Evolutionary conservation across 352 stramenopile genomes (phyloP), one percentile per base, ranked within the genome.

Genomic region (Phytophthora pistaciae): DNA sequence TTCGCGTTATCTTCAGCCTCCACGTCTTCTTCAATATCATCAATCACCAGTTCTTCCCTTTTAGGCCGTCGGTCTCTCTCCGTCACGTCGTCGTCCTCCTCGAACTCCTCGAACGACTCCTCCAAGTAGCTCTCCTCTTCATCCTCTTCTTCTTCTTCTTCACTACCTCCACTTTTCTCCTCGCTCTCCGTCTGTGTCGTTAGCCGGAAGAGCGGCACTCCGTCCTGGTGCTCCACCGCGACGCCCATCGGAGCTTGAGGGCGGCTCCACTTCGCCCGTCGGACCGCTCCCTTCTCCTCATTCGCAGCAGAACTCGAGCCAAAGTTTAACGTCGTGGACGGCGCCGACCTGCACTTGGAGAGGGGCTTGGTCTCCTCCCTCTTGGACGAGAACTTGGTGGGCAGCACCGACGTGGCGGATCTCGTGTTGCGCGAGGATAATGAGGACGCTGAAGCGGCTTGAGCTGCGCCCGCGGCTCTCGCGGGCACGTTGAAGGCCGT

Each of bases 71-170:
- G 29, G 29, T 36, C 49, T 20, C n/a, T 40, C 58, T 66, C 8
- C 4, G 10, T 40, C 3, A 31, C 56, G 1, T 64, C 61, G 0
- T 74, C 75, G 1, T 87, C 74, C 1, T 85, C 83, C 46, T 94
- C 85, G 75, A 93, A 94, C 29, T 91, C 87, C 69, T 96, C 89
- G 70, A 96, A 96, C 0, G 87, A 94, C 40, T 96, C 89, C 18
- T 94, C 87, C 69, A 92, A 64, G 64, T 96, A 96, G 20, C 70
- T 83, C 6, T 93, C 84, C 31, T 91, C 83, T 23, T 79, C 75
- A 11, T 80, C 76, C 0, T 75, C 38, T 4, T 74, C 58, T 23
- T 70, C 60, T 10, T 64, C 65, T 59, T 20, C 40, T 7, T 20
- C 42, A 2, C 27, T 29, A 29, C 13, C 42, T n/a, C 55, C 40